These are phyloP conservation scores for Aspergillus pseudoterreus DNA, from an alignment of 2,329 filamentous ascomycete genomes.

Conservation along the genomic window DNA sequence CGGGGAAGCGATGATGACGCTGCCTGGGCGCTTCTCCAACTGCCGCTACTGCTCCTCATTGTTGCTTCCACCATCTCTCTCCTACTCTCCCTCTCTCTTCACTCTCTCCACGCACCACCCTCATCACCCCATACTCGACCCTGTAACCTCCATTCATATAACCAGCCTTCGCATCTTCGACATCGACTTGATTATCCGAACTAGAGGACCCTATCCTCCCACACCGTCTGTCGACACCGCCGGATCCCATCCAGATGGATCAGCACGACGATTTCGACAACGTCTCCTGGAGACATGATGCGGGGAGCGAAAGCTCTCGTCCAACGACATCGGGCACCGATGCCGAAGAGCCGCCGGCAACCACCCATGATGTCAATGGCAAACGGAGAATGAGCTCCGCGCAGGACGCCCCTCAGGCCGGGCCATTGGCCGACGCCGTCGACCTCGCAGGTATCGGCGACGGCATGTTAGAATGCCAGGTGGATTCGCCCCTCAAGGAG, in stretches of 20 bases:
- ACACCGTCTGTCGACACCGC: conserved; percentile 1
- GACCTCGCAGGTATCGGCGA: conserved; percentile 64
- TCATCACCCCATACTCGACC: background rate
- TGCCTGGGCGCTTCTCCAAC: conserved; percentile 16
- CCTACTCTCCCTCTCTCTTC: conserved; percentile 2
- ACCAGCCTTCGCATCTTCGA: background rate
- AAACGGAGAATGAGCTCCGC: conserved; percentile 47
- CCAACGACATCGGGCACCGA: conserved; percentile 42
- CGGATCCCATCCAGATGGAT: conserved; percentile 34
- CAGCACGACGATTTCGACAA: conserved; percentile 71
- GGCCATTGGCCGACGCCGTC: conserved; percentile 49
- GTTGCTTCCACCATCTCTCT: background rate
- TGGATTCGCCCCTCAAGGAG: conserved; percentile 84
- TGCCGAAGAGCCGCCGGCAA: conserved; percentile 31
- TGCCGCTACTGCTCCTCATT: conserved; percentile 12
- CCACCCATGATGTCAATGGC: conserved; percentile 43
- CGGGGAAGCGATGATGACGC: conserved; percentile 16
- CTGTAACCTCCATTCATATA: background rate
- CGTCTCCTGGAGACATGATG: conserved; percentile 71
- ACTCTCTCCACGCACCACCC: conserved; percentile 1
- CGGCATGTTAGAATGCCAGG: conserved; percentile 78
- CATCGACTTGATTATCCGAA: background rate
- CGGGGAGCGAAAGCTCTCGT: conserved; percentile 44
- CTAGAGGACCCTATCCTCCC: background rate
- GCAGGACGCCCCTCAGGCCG: conserved; percentile 47